Conservation (phyloP, 306 rosid species). For the Cyclanthera cordifolia region DNA sequence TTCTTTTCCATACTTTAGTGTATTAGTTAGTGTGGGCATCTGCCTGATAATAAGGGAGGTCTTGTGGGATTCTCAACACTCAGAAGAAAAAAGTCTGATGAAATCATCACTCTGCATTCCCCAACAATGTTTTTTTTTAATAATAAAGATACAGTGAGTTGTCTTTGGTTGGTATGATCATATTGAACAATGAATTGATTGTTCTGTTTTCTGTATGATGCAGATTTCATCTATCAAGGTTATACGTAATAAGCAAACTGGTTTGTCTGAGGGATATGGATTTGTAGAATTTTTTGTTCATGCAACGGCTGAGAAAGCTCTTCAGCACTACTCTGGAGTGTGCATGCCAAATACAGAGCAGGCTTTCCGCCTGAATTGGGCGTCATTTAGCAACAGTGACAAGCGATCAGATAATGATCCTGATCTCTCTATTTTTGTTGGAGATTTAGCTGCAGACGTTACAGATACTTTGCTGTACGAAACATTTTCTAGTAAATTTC, state of each 20-base stretch:
- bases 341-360: conserved; percentile 81
- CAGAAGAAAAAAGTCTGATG: neutral
- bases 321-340: conserved; percentile 52
- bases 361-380: conserved; percentile 91
- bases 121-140: neutral
- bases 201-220: conserved; percentile 10
- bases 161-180: neutral
- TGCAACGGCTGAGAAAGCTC: conserved; percentile 68
- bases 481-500: conserved; percentile 59
- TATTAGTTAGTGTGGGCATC: too few species aligned
- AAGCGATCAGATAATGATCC: conserved; percentile 78
- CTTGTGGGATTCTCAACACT: too few species aligned
- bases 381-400: conserved; percentile 81
- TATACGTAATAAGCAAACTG: conserved; percentile 82
- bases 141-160: neutral
- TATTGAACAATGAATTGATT: neutral
- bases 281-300: conserved; percentile 76
- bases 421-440: conserved; percentile 88
- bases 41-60: too few species aligned
- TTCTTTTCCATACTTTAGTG: neutral
- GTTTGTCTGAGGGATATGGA: conserved; percentile 85
- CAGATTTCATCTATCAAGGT: conserved; percentile 76
- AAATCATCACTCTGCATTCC: neutral
- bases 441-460: conserved; percentile 92
- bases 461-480: conserved; percentile 70